Conservation (phyloP, 2,329 filamentous ascomycete species). For the Apiospora kogelbergensis region DNA sequence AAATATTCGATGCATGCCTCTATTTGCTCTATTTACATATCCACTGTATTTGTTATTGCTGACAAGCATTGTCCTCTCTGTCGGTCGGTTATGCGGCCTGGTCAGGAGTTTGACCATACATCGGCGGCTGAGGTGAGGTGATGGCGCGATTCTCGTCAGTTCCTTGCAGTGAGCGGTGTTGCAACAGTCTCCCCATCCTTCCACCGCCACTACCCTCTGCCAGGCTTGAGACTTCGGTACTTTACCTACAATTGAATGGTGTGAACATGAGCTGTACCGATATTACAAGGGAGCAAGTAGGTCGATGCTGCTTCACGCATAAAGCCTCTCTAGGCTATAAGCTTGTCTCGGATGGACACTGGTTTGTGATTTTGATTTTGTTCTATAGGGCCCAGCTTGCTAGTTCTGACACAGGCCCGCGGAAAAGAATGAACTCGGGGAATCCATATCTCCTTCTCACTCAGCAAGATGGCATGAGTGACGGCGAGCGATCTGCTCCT, state of each 20-base stretch:
- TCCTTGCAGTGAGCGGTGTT: neutral
- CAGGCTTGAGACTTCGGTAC: neutral
- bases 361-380: neutral
- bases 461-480: neutral
- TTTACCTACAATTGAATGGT: neutral
- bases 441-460: neutral
- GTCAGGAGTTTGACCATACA: neutral
- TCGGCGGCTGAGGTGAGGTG: neutral
- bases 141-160: conserved; percentile 4
- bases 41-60: neutral
- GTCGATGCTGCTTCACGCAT: neutral
- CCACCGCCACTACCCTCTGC: neutral
- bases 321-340: neutral
- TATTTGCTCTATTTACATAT: neutral
- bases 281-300: neutral
- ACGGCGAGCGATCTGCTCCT: neutral
- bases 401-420: neutral
- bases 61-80: neutral
- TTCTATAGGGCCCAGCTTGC: neutral
- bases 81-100: neutral
- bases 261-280: neutral
- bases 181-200: neutral
- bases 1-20: neutral
- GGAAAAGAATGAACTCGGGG: neutral
- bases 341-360: neutral